Conservation (phyloP, 78 protist species). For the Chrysochromulina parva region DNA sequence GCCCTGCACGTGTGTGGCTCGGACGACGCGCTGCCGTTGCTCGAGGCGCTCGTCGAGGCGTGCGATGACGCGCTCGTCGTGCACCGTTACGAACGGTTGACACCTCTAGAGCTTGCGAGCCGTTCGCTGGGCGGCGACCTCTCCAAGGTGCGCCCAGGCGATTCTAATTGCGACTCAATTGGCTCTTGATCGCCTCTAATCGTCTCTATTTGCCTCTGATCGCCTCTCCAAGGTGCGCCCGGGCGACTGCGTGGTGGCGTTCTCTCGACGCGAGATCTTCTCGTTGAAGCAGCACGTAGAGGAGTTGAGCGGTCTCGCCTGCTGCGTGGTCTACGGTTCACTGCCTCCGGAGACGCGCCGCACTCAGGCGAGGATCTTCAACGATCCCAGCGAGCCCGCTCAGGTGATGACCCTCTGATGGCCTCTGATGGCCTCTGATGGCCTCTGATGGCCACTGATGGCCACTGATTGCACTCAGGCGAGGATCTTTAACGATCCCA, state of each 20-base stretch:
- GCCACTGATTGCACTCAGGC: not conserved
- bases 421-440: too few species aligned
- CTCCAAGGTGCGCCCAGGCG: constrained; percentile 11
- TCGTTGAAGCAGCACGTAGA: not conserved
- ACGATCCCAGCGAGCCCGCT: not conserved
- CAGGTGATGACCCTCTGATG: too few species aligned
- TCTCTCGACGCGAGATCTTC: constrained; percentile 11
- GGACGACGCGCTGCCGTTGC: not conserved
- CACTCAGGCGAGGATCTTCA: not conserved
- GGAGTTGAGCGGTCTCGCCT: not conserved
- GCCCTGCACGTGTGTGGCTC: constrained; percentile 8
- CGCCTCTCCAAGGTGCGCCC: not conserved
- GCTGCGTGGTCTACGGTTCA: constrained; percentile 17
- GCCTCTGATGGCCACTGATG: too few species aligned
- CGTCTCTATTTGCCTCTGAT: too few species aligned
- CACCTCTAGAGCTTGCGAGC: not conserved
- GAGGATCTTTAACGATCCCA: not conserved
- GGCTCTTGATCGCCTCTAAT: too few species aligned
- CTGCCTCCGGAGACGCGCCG: constrained; percentile 30
- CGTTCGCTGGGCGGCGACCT: not conserved
- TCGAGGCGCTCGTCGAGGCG: not conserved
- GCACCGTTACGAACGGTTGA: not conserved
- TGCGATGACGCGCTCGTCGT: not conserved
- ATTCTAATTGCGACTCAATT: not conserved
- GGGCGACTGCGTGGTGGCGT: constrained; percentile 23